These are phyloP conservation scores for Bipolaris oryzae DNA, from an alignment of 2,329 filamentous ascomycete genomes.

Conservation along the genomic window DNA sequence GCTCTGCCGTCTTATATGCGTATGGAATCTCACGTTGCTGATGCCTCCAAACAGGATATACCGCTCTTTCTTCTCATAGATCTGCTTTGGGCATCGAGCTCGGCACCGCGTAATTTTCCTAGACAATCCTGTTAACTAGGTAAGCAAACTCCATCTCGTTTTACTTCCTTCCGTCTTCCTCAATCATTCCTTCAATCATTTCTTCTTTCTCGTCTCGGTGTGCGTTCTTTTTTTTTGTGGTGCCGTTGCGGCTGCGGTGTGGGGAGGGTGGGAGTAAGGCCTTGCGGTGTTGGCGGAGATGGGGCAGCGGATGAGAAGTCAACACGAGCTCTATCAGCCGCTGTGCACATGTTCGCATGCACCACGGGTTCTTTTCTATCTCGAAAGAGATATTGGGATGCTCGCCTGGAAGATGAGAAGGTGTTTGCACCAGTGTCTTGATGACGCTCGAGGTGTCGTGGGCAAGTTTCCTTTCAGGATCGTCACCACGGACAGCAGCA, in stretches of 20 bases:
- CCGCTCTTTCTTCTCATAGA: constrained; percentile 39
- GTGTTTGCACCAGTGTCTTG: constrained; percentile 3
- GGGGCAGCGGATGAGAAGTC: constrained; percentile 10
- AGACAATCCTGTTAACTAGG: constrained; percentile 36
- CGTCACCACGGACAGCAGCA: constrained; percentile 8
- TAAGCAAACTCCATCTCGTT: constrained; percentile 32
- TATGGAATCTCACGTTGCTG: constrained; percentile 3
- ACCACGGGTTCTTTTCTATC: background rate
- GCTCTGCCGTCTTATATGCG: background rate
- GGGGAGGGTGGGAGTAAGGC: constrained; percentile 1
- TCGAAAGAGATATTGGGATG: constrained; percentile 1
- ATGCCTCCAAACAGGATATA: constrained; percentile 32
- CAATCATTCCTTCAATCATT: background rate
- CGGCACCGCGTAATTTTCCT: constrained; percentile 33
- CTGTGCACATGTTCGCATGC: constrained; percentile 2
- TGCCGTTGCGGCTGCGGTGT: constrained; percentile 1
- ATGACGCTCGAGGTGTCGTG: constrained; percentile 2
- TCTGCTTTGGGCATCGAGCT: constrained; percentile 38
- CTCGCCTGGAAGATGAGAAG: background rate
- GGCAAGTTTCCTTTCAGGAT: background rate
- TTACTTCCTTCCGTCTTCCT: background rate
- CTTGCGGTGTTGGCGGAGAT: constrained; percentile 8
- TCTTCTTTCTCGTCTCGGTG: background rate
- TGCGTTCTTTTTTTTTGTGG: background rate
- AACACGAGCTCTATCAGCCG: constrained; percentile 3